Percentiles rank a stretch among this genome's conserved stretches.
Evolutionary conservation across 805 yeast genomes (phyloP).

Genomic region (Wickerhamiella galacta): DNA sequence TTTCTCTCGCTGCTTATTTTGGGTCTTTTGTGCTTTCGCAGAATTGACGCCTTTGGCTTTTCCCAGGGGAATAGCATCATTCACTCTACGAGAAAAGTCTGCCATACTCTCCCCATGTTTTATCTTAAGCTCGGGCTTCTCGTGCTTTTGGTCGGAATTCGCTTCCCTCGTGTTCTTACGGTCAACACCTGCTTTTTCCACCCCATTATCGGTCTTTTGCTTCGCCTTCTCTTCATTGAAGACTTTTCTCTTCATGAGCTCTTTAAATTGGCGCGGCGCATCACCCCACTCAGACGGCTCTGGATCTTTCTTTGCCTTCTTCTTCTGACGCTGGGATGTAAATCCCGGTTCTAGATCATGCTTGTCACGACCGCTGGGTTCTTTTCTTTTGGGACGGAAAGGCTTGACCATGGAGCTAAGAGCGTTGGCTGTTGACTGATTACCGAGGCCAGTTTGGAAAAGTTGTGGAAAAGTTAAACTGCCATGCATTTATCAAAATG

Average conservation of each 20-base stretch:
- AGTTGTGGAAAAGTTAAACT: too few relatives aligned
- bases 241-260: constrained; percentile 17
- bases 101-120: constrained; percentile 23
- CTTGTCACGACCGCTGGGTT: too few relatives aligned
- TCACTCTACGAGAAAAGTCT: constrained; percentile 26
- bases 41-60: constrained; percentile 21
- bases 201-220: background rate
- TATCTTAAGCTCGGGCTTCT: constrained; percentile 12
- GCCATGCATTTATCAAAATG: too few relatives aligned
- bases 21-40: constrained; percentile 16
- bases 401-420: too few relatives aligned
- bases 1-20: constrained; percentile 15
- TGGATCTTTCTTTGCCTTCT: constrained; percentile 6
- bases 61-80: constrained; percentile 26
- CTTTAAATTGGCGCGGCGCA: constrained; percentile 21
- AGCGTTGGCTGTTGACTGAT: too few relatives aligned
- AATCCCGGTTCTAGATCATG: too few relatives aligned
- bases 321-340: too few relatives aligned
- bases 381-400: too few relatives aligned
- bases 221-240: too few relatives aligned
- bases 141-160: background rate
- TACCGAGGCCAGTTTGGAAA: too few relatives aligned
- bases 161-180: too few relatives aligned
- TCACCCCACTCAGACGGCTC: constrained; percentile 17
- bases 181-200: too few relatives aligned